Evolutionary conservation across 768 basidiomycete species (phyloP), one percentile per base, ranked within the genome.

Genomic region (Boletus vinaceobasis): DNA sequence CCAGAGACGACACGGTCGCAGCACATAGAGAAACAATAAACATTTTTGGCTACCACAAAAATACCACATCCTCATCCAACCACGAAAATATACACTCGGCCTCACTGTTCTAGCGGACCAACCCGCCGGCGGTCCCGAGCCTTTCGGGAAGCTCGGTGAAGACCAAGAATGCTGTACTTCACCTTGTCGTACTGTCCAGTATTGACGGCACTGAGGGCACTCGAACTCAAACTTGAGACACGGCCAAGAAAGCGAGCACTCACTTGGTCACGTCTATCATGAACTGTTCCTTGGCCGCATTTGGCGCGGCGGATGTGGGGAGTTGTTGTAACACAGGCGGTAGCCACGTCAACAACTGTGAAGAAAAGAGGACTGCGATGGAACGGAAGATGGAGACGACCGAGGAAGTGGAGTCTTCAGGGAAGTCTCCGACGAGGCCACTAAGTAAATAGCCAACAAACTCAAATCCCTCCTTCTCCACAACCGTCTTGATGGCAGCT

Each of bases 371-470:
- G 36, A 75, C 71, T 27, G 85, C 78, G 48, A 93, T 69, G 13
- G 81, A 77, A 15, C 90, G 82, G 69, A 96, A 82, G 57, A 98
- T 85, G 3, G 87, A 83, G 52, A 92, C 83, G 43, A 95, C 86
- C 35, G 75, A 68, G 9, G 88, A 78, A 7, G 84, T 77, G 4
- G 86, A 80, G 55, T 98, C 96, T 66, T 93, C 93, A 4, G 92
- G 91, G 68, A 95, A 98, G 57, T 89, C 87, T 21, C 88, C 85
- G 5, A 91, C 84, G 27, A 98, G 76, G 4, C 97, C 96, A 19
- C 78, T 73, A 49, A 98, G 74, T 29, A 93, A 69, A 58, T 82
- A 82, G 14, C 80, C 79, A 15, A 90, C 67, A 15, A 98, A 77
- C 61, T 83, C 80, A 50, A 81, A 79, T 4, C 93, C 93, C 67